Base-by-base conservation (phyloP, 1,284 basidiomycete species). In the Cutaneotrichosporon sp. region DNA sequence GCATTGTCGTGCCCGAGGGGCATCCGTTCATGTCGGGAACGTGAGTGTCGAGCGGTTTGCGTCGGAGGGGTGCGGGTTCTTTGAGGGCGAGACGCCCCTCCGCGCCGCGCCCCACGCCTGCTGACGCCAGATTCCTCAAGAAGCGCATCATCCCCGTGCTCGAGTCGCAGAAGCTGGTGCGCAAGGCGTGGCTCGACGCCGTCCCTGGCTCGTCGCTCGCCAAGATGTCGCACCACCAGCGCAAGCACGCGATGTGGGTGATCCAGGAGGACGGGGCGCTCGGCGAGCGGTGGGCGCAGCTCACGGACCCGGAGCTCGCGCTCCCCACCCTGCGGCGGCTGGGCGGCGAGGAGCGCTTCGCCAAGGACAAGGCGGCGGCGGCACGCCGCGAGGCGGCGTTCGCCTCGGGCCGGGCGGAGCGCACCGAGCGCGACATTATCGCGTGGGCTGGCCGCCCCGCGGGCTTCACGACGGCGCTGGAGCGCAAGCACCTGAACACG, bases 11-110 rank as follows among this genome's bases (percentile, higher is more conserved):
- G 4, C 74, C 75, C 16, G 66, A 68, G 25, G 72, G 68, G 13
- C 75, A 77, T 62, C 75, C 74, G 7, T 78, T 75, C 43, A 49
- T 71, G 8, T 76, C 75, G 18, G 67, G 64, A n/a, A 63, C 55
- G 76, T 77, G 64, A 69, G 75, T 76, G 6, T 9, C 11, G 24
- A 13, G 47, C 27, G 18, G 22, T 50, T 25, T 25, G 22, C 24
- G 38, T 2, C 18, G 38, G 38, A 2, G 9, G n/a, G n/a, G n/a
- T n/a, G n/a, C n/a, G n/a, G n/a, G n/a, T n/a, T n/a, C n/a, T n/a
- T n/a, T n/a, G n/a, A n/a, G n/a, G n/a, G n/a, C n/a, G n/a, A n/a
- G n/a, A n/a, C n/a, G n/a, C n/a, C n/a, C n/a, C n/a, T n/a, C n/a
- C n/a, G n/a, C n/a, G n/a, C n/a, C n/a, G n/a, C n/a, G n/a, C n/a